phyloP scores from a whole-genome alignment of 2,329 filamentous ascomycete species.

The Penicillium sp. region DNA sequence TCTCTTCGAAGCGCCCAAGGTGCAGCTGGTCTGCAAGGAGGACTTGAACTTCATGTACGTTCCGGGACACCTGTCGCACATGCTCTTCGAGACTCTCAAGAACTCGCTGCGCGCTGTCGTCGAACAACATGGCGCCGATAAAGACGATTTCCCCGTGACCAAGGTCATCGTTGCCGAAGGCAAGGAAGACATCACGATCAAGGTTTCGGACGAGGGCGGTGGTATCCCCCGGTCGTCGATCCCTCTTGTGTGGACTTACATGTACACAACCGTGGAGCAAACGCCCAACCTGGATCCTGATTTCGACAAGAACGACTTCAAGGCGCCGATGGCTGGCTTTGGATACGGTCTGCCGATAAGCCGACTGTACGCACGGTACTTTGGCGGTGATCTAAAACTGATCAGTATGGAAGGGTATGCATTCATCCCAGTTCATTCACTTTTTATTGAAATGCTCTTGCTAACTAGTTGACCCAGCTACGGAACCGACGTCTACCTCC shows the following conservation, averaged over 20 bases:
- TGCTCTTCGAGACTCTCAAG: constrained; percentile 99
- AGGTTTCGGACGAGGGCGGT: constrained; percentile 93
- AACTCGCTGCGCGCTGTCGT: constrained; percentile 97
- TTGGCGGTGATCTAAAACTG: constrained; percentile 92
- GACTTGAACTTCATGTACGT: constrained; percentile 99
- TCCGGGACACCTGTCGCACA: constrained; percentile 95
- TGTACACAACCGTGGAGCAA: constrained; percentile 98
- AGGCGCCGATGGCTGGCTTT: constrained; percentile 97
- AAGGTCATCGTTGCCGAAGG: constrained; percentile 98
- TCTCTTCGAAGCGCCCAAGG: constrained; percentile 91
- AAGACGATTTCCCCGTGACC: constrained; percentile 91
- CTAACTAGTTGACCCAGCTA: constrained; percentile 59
- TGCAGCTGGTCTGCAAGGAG: constrained; percentile 92
- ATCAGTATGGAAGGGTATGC: constrained; percentile 99
- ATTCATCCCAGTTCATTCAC: constrained; percentile 13
- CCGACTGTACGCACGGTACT: constrained; percentile 90
- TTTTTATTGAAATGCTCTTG: neutral
- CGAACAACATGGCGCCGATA: constrained; percentile 89
- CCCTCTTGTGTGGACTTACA: constrained; percentile 99
- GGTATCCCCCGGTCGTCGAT: constrained; percentile 91
- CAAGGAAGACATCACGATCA: constrained; percentile 98
- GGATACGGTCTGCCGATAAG: constrained; percentile 97
- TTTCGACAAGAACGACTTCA: constrained; percentile 99
- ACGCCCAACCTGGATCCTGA: constrained; percentile 93
- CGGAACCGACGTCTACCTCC: constrained; percentile 96